Evolutionary conservation across 495 filamentous ascomycete genomes (phyloP), one percentile per base, ranked within the genome.

Genomic region (Jackrogersella minutella): DNA sequence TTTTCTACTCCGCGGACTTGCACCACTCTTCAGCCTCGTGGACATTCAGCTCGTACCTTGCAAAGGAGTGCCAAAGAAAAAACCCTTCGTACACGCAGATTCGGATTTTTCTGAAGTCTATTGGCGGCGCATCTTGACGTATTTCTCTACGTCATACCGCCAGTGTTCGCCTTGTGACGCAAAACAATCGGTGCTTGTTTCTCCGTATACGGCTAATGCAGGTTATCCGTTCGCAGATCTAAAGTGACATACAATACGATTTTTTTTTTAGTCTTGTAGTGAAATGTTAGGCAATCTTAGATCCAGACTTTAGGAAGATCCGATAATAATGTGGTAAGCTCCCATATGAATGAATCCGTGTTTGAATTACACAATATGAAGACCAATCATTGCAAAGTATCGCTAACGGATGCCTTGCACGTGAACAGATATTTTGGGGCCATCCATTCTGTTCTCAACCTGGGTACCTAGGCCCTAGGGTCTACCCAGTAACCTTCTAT

Each of bases 71-170:
- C 14, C 58, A 58, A 47, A 58, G n/a, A n/a, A n/a, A n/a, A n/a
- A n/a, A n/a, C n/a, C 14, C 5, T 4, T 28, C 14, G n/a, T 17
- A 41, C n/a, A 36, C 44, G 46, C 46, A 47, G 46, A 54, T 50
- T 50, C 40, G 21, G 34, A 54, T 31, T 58, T 61, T 51, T 41
- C 46, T 9, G 19, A 30, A 41, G 49, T 43, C 40, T 51, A 24
- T 53, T 50, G 49, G 62, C 41, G 51, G 58, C 52, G 58, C 53
- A 58, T 59, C 46, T 66, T 70, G 67, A 66, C 67, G 67, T 66
- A 70, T 19, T 51, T 46, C 28, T 10, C 56, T 69, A 69, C 66
- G 66, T 69, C 66, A 69, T 69, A 61, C 36, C 31, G 9, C 16
- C 43, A 39, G 34, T 57, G 30, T 26, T 44, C 44, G 36, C 47